Base-by-base conservation (phyloP, 805 yeast species). In the Tetrapisispora arboricola region DNA sequence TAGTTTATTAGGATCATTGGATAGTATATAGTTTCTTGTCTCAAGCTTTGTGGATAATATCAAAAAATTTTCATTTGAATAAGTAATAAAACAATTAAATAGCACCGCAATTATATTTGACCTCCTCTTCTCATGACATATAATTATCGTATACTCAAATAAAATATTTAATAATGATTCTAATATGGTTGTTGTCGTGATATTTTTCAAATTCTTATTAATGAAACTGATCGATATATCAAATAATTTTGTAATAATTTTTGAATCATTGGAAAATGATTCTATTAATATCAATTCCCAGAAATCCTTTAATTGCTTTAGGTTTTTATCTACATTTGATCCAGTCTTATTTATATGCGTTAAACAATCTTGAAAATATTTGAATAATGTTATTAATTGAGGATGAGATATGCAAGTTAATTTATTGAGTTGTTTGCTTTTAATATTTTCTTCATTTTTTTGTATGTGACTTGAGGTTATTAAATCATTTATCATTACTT, bases 51-150 rank as follows among this genome's bases (percentile, higher is more conserved):
- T 30, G 6, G 57, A 50, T 2, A 40, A 16, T 2, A 38, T 19
- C 11, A 58, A 33, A 24, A 48, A 51, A 0, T 24, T 27, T 10
- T 32, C 33, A 16, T 51, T 43, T 28, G 48, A 48, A 2, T 37
- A 39, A 7, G 46, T 40, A 4, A 57, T 45, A 18, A 45, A 58
- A 7, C 46, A 38, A 38, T 61, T 61, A 38, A 50, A 61, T n/a
- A 48, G 24, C 9, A 61, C 51, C 28, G 51, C 55, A 9, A 54
- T 46, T 6, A 58, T 34, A 43, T 58, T 58, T 1, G 46, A 40
- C n/a, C 57, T 27, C 39, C 64, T 49, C 34, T 55, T 53, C 7
- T 11, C 12, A 20, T 31, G 27, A 6, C 34, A 11, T 11, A 31
- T 34, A n/a, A 40, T 41, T 3, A 53, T 28, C 36, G 55, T 51